phyloP scores from a whole-genome alignment of 805 yeast genomes.

The Candida ficus region DNA sequence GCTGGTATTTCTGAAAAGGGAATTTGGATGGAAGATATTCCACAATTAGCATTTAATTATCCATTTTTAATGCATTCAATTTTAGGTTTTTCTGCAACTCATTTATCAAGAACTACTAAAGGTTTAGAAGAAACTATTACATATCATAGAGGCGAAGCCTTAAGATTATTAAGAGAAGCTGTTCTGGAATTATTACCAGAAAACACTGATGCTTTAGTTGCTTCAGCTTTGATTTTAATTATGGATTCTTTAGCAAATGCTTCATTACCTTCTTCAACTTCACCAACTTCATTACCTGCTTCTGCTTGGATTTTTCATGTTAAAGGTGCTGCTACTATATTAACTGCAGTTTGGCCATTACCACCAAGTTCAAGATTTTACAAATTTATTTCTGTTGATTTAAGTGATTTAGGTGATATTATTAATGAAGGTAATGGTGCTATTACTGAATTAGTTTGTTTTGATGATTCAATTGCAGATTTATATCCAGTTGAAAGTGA shows the following conservation, averaged over 20 bases:
- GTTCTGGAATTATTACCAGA: constrained; percentile 78
- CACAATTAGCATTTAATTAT: constrained; percentile 78
- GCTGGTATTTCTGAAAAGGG: constrained; percentile 85
- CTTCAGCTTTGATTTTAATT: constrained; percentile 81
- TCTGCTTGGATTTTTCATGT: constrained; percentile 97
- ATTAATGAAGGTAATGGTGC: constrained; percentile 33
- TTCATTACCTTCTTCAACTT: constrained; percentile 37
- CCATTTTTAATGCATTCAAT: constrained; percentile 92
- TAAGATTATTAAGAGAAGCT: constrained; percentile 75
- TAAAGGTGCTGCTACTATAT: constrained; percentile 92
- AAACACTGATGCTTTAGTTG: constrained; percentile 90
- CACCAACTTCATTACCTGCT: constrained; percentile 64
- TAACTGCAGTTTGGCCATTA: constrained; percentile 95
- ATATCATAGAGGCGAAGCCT: constrained; percentile 81
- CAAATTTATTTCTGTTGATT: constrained; percentile 74
- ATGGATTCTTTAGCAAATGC: constrained; percentile 96
- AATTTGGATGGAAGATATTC: constrained; percentile 86
- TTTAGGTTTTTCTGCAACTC: constrained; percentile 89
- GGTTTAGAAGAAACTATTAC: constrained; percentile 80
- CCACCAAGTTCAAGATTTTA: constrained; percentile 62
- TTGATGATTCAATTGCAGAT: constrained; percentile 80
- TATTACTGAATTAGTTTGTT: constrained; percentile 63
- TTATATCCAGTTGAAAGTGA: constrained; percentile 78
- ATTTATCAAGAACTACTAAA: constrained; percentile 68
- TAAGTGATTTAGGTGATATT: constrained; percentile 80